These are phyloP conservation scores for Ophiognomonia clavigignenti-juglandacearum DNA, from an alignment of 2,329 filamentous ascomycete species.

Conservation along the genomic window DNA sequence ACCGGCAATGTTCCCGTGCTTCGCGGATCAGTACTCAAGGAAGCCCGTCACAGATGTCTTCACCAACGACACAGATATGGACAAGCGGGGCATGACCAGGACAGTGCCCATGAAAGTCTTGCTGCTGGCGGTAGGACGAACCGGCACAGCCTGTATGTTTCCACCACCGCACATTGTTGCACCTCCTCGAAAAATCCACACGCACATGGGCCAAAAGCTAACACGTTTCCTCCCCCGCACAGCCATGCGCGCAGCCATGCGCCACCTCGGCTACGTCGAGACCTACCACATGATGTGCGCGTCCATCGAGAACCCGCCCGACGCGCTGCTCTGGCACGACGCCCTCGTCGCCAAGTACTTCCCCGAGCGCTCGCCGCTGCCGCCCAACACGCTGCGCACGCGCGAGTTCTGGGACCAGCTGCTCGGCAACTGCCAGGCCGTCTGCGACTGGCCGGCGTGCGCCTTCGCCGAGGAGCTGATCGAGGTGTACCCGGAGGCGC, in stretches of 20 bases:
- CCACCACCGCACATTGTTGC: too few species aligned
- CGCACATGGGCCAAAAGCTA: too few species aligned
- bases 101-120: conserved; percentile 69
- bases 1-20: conserved; percentile 16
- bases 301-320: conserved; percentile 62
- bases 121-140: conserved; percentile 63
- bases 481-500: conserved; percentile 67
- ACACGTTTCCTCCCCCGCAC: too few species aligned
- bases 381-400: conserved; percentile 26
- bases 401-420: conserved; percentile 66
- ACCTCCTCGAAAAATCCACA: conserved; percentile 1
- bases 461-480: conserved; percentile 67
- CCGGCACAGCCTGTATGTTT: conserved; percentile 63
- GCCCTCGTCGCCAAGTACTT: conserved; percentile 52
- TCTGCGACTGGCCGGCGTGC: conserved; percentile 65
- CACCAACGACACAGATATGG: conserved; percentile 62
- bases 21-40: conserved; percentile 25
- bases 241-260: conserved; percentile 62
- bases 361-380: conserved; percentile 51
- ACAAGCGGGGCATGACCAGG: conserved; percentile 59
- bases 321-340: conserved; percentile 66
- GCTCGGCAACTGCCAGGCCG: conserved; percentile 60
- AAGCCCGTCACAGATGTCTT: conserved; percentile 55
- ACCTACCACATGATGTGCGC: conserved; percentile 72
- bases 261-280: conserved; percentile 61